phyloP scores from a whole-genome alignment of 2,329 filamentous ascomycete species.

The Byssochlamys sp. region DNA sequence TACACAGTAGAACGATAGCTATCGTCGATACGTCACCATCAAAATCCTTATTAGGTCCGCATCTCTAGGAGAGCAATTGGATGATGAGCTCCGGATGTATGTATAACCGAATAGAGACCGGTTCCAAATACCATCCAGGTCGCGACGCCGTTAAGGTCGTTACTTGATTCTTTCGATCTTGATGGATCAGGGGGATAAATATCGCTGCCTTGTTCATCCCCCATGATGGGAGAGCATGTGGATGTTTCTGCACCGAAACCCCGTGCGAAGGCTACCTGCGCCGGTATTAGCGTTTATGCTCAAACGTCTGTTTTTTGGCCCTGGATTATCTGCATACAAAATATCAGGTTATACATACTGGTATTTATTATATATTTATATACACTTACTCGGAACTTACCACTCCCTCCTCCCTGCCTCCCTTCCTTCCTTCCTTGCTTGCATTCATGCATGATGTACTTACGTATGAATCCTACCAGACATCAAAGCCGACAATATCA shows the following conservation, averaged over 20 bases:
- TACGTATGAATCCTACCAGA: slow-evolving; percentile 16
- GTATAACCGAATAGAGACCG: slow-evolving; percentile 31
- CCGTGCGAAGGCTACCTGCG: slow-evolving; percentile 4
- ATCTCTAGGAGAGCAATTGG: slow-evolving; percentile 19
- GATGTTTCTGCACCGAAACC: slow-evolving; percentile 35
- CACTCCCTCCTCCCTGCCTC: no score
- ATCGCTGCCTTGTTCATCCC: slow-evolving; percentile 30
- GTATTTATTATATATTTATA: slow-evolving; percentile 39
- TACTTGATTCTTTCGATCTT: background rate
- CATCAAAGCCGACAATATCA: slow-evolving; percentile 42
- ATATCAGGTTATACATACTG: slow-evolving; percentile 39
- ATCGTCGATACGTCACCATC: slow-evolving; percentile 19
- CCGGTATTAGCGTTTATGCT: slow-evolving; percentile 29
- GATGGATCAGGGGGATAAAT: slow-evolving; percentile 9
- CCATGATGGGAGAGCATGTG: slow-evolving; percentile 37
- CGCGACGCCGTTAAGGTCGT: slow-evolving; percentile 12
- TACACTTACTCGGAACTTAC: no score
- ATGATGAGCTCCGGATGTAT: slow-evolving; percentile 35
- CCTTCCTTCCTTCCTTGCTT: slow-evolving; percentile 1
- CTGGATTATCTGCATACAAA: slow-evolving; percentile 40
- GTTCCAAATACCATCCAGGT: slow-evolving; percentile 18
- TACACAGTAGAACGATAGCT: slow-evolving; percentile 7
- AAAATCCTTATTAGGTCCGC: slow-evolving; percentile 21
- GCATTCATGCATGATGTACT: slow-evolving; percentile 4
- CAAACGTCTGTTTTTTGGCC: slow-evolving; percentile 32